Percentiles rank a stretch among this genome's conserved stretches.
These are phyloP conservation scores for Speleostelium caveatum DNA, from an alignment of 78 protist genomes.

Conservation along the genomic window DNA sequence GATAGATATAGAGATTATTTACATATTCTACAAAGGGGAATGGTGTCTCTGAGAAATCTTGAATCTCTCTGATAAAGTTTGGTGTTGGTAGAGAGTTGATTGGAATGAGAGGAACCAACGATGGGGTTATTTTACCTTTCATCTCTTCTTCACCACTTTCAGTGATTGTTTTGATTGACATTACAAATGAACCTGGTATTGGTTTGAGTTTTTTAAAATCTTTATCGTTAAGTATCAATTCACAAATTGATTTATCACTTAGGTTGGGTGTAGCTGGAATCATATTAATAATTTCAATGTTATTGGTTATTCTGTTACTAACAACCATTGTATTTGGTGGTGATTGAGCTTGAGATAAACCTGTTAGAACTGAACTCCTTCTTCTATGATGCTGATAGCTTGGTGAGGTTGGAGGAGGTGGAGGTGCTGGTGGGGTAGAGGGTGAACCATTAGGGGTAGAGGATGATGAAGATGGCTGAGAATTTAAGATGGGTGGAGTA, in stretches of 20 bases:
- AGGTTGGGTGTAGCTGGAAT: constrained; percentile 71
- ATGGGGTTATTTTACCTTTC: constrained; percentile 39
- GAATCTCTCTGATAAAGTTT: constrained; percentile 59
- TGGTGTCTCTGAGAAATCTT: constrained; percentile 63
- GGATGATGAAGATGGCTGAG: no score
- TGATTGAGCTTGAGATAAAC: neutral
- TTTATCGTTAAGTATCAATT: constrained; percentile 36
- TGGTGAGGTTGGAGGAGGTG: constrained; percentile 37
- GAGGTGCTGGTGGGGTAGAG: neutral
- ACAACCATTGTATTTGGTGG: neutral
- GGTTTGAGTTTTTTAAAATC: constrained; percentile 49
- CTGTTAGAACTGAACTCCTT: constrained; percentile 18
- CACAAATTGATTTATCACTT: constrained; percentile 50
- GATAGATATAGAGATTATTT: constrained; percentile 66
- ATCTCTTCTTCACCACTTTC: constrained; percentile 32
- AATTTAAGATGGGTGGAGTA: no score
- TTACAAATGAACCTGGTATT: constrained; percentile 60
- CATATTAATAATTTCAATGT: constrained; percentile 52
- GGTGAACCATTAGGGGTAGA: no score
- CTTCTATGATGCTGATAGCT: constrained; percentile 8
- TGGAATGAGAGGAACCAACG: constrained; percentile 53
- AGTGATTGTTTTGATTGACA: constrained; percentile 27
- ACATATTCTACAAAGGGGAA: constrained; percentile 63
- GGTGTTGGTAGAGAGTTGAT: neutral
- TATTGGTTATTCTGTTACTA: constrained; percentile 30